phyloP scores from a whole-genome alignment of 179 eudicot genomes.

The Nepenthes alata region DNA sequence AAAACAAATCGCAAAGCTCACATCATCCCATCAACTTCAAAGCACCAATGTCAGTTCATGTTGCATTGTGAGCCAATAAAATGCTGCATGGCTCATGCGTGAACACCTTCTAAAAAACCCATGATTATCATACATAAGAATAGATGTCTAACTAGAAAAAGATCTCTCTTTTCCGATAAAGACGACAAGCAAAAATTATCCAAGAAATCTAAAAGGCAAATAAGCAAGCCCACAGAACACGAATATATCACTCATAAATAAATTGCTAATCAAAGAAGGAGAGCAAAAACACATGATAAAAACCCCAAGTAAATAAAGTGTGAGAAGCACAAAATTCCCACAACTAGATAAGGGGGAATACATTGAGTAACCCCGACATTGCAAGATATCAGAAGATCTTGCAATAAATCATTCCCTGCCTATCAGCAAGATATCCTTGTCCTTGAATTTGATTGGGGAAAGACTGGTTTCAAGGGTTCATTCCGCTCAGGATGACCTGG shows the following conservation, averaged over 20 bases:
- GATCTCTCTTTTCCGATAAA: background rate
- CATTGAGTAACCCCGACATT: slow-evolving; percentile 68
- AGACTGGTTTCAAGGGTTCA: slow-evolving; percentile 7
- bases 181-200: background rate
- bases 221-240: background rate
- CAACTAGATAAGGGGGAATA: slow-evolving; percentile 16
- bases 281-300: background rate
- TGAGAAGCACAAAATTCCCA: background rate
- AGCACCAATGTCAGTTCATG: no score
- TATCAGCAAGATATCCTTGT: slow-evolving; percentile 19
- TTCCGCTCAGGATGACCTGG: slow-evolving; percentile 12
- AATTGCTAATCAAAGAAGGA: background rate
- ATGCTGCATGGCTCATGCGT: no score
- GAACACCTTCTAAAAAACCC: no score
- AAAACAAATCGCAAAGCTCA: no score
- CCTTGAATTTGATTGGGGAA: slow-evolving; percentile 13
- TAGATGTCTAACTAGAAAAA: background rate
- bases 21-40: no score
- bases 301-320: background rate
- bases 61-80: no score
- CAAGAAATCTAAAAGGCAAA: background rate
- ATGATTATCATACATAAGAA: background rate
- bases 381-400: slow-evolving; percentile 41
- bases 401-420: slow-evolving; percentile 25
- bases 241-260: background rate